phyloP scores from a whole-genome alignment of 768 basidiomycete species.

The Hygrocybe coccinea region DNA sequence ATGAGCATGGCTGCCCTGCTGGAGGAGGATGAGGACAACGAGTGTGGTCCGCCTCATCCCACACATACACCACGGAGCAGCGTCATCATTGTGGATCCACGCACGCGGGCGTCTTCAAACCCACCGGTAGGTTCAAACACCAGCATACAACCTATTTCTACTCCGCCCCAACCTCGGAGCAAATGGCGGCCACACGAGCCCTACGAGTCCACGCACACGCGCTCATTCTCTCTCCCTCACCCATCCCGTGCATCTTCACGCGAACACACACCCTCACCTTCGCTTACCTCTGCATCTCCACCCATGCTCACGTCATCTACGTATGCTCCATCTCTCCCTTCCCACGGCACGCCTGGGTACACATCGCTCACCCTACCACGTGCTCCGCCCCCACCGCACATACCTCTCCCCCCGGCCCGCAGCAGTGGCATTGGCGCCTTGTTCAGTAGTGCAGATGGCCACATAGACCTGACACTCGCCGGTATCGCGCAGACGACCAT shows the following conservation, averaged over 20 bases:
- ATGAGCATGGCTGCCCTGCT: constrained; percentile 50
- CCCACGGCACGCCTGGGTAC: constrained; percentile 56
- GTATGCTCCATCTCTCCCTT: constrained; percentile 36
- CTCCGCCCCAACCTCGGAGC: background rate
- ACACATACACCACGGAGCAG: constrained; percentile 8
- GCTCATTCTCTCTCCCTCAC: background rate
- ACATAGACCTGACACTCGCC: constrained; percentile 66
- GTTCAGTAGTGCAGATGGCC: constrained; percentile 32
- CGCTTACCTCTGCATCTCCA: constrained; percentile 18
- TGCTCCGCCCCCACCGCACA: constrained; percentile 36
- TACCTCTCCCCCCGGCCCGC: background rate
- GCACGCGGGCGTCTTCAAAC: background rate
- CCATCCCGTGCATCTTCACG: constrained; percentile 14
- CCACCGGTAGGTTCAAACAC: background rate
- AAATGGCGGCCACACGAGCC: background rate
- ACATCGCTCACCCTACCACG: constrained; percentile 51
- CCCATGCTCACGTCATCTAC: background rate
- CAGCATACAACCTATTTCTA: background rate
- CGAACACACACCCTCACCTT: constrained; percentile 17
- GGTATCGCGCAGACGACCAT: constrained; percentile 85
- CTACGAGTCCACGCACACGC: background rate
- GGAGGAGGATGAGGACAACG: constrained; percentile 48
- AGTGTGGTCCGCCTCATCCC: constrained; percentile 11
- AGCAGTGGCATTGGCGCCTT: constrained; percentile 7
- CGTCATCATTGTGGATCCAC: constrained; percentile 19